Conservation (phyloP, 345 rosid species). For the Excoecaria agallocha region DNA sequence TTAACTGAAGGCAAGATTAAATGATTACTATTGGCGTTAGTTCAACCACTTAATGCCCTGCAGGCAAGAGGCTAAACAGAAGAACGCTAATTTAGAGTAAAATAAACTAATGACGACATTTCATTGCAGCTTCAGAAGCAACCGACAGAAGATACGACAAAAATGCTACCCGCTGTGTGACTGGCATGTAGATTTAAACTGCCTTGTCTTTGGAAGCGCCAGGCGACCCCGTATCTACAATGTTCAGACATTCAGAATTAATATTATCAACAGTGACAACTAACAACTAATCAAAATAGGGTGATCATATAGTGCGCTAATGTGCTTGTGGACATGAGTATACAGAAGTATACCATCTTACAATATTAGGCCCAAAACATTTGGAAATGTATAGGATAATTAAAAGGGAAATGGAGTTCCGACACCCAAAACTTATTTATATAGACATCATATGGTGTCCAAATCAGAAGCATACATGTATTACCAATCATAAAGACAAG, state of each 20-base stretch:
- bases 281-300: background rate
- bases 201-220: background rate
- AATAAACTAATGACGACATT: background rate
- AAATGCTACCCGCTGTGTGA: background rate
- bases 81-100: background rate
- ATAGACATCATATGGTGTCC: too few species aligned
- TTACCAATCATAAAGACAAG: background rate
- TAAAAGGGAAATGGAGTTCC: background rate
- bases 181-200: background rate
- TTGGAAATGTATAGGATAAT: background rate
- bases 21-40: background rate
- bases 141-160: background rate
- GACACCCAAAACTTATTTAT: too few species aligned
- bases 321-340: background rate
- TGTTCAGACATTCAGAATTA: background rate
- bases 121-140: background rate
- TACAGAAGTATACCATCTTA: background rate
- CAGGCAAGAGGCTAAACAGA: background rate
- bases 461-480: too few species aligned
- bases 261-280: background rate
- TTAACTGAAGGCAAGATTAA: background rate
- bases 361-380: background rate
- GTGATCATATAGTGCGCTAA: background rate
- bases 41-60: background rate
- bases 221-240: background rate